A percentile compares a stretch with the other conserved stretches of the same genome.
Conservation (phyloP, 2,329 filamentous ascomycete genomes). For the Eutypella sp. region DNA sequence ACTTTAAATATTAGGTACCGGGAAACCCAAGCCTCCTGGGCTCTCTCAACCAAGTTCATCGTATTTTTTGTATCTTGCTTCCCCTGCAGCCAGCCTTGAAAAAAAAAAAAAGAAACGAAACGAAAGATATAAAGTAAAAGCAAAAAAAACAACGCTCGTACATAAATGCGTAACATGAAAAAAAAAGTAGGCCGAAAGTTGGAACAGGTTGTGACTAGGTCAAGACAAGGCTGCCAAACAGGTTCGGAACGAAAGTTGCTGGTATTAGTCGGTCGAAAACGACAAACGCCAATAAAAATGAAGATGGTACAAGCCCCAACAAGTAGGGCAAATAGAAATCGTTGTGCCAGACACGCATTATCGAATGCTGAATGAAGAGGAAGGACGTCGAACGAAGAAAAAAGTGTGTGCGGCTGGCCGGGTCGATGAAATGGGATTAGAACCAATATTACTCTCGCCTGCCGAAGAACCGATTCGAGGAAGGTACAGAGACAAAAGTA, state of each 20-base stretch:
- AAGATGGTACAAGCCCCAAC: constrained; percentile 22
- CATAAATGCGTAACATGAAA: constrained; percentile 24
- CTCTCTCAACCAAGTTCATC: constrained; percentile 32
- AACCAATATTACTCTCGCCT: constrained; percentile 23
- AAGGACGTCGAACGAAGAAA: constrained; percentile 59
- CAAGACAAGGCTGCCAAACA: constrained; percentile 14
- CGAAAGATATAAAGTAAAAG: constrained; percentile 12
- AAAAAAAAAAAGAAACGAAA: constrained; percentile 14
- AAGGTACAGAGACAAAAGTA: constrained; percentile 13
- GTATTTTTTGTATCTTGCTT: constrained; percentile 21
- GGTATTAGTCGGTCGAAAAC: constrained; percentile 26
- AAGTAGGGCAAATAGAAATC: constrained; percentile 39
- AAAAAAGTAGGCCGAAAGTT: constrained; percentile 11
- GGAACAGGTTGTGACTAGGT: constrained; percentile 16
- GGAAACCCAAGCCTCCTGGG: constrained; percentile 33
- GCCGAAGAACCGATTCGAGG: constrained; percentile 20
- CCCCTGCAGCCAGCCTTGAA: constrained; percentile 23
- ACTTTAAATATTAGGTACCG: constrained; percentile 28
- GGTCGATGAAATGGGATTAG: constrained; percentile 32
- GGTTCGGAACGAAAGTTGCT: constrained; percentile 15
- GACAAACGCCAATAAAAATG: constrained; percentile 21
- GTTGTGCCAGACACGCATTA: constrained; percentile 59
- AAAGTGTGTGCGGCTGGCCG: constrained; percentile 45
- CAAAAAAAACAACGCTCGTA: constrained; percentile 15
- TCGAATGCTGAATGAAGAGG: constrained; percentile 43